Evolutionary conservation across 768 basidiomycete species (phyloP).

Genomic region (Pluteus cervinus): DNA sequence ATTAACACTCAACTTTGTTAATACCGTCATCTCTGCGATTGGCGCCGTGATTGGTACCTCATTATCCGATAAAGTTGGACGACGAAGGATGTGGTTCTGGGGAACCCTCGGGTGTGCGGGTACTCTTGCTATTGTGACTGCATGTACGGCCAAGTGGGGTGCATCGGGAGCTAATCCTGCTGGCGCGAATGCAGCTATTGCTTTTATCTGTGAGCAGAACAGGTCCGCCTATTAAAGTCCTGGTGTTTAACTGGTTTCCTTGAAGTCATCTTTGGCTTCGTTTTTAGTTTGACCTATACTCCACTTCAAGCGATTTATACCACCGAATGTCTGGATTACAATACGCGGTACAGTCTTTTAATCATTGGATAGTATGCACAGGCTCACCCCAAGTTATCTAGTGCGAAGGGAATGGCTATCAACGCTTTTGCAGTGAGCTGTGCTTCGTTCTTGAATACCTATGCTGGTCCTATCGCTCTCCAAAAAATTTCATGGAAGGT

Average conservation of each 20-base stretch:
- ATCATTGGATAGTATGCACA: neutral
- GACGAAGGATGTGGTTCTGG: constrained; percentile 42
- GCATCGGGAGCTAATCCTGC: constrained; percentile 25
- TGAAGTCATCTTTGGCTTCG: constrained; percentile 47
- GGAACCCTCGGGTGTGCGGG: constrained; percentile 34
- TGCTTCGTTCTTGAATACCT: constrained; percentile 44
- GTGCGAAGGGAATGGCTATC: constrained; percentile 62
- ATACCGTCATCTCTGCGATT: constrained; percentile 31
- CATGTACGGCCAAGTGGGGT: constrained; percentile 36
- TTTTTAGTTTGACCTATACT: constrained; percentile 50
- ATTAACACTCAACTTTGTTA: constrained; percentile 36
- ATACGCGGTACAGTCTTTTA: constrained; percentile 31
- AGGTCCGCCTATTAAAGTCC: neutral
- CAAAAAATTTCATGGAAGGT: constrained; percentile 30
- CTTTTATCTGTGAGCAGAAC: constrained; percentile 36
- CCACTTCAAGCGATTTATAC: constrained; percentile 56
- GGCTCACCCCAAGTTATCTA: constrained; percentile 6
- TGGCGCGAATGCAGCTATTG: constrained; percentile 38
- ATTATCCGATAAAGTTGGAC: constrained; percentile 36
- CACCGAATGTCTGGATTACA: constrained; percentile 49
- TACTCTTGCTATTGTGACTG: constrained; percentile 35
- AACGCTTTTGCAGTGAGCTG: constrained; percentile 35
- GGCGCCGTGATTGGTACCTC: constrained; percentile 36
- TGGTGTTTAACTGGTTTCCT: constrained; percentile 13
- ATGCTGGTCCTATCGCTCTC: constrained; percentile 36